Base-by-base conservation (phyloP, 2,329 filamentous ascomycete species). In the Lecanicillium sp. region DNA sequence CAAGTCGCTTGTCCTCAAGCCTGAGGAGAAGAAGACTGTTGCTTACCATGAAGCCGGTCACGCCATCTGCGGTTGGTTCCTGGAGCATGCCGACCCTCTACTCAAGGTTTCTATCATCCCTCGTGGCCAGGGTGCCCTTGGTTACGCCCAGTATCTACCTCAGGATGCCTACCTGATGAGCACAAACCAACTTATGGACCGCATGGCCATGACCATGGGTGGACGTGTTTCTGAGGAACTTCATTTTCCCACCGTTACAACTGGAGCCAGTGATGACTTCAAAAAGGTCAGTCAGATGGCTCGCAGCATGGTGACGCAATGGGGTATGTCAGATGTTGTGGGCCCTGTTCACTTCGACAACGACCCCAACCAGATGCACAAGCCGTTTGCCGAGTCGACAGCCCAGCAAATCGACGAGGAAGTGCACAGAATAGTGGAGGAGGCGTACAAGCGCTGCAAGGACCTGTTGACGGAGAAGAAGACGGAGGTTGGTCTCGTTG, bases 81-180 rank as follows among this genome's bases (percentile, higher is more conserved):
- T 98, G 72, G 82, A 88, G 68, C 90, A 87, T 65, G 93, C 93
- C n/a, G 93, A 98, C 61, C 93, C 93, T 15, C 81, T 98, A 4
- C 84, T 98, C 51, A 98, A 98, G 73, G 93, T 98, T 37, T 96
- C 90, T 50, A 98, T 98, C 68, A 97, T 98, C 59, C 93, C 93
- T 15, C 90, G 93, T 62, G 93, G 91, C 49, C 87, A 93, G 66
- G 93, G 90, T 29, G 90, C 90, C 21, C 76, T 98, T 14, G 93
- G 93, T 8, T 98, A 98, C 63, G 93, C 93, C 2, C 93, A 98
- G 67, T 97, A 97, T 65, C 78, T 98, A n/a, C 93, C 93, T 1
- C 78, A 84, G 19, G 93, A 98, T 62, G 89, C 88, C 8, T 97
- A 97, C 66, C 79, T 98, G 54, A 93, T 98, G 90, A 95, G 86